Evolutionary conservation across 257 asterid species (phyloP), one percentile per base, ranked within the genome.

Genomic region (Gentiana straminea): DNA sequence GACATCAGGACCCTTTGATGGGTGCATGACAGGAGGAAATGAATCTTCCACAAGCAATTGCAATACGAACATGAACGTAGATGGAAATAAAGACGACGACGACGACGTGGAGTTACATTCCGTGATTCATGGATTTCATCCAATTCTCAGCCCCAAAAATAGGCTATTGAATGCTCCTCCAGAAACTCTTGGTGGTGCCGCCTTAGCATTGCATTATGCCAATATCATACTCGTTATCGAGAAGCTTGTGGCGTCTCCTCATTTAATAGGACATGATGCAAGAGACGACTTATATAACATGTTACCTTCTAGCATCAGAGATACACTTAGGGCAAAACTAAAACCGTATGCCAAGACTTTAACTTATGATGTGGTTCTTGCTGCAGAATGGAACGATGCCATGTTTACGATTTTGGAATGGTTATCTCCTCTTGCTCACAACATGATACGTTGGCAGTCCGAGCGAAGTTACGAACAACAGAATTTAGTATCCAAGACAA

Each of bases 391-490:
- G 97, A 86, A 74, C 4, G 83, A 83, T 39, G 95, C 84, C 3
- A 86, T 89, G 78, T 47, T 68, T 45, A 80, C 63, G 54, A 81
- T 79, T 4, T 84, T 89, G 4, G 94, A 82, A 41, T 89, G 97
- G 95, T 69, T 89, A 35, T 83, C 94, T 35, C 97, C 97, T 1
- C 87, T 89, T 33, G 97, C 97, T 58, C 95, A 89, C 64, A 83
- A 78, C 77, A 89, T 83, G 81, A 78, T 89, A 51, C 81, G 91
- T 61, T 89, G 97, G 97, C 97, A 89, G 65, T 81, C 97, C 0
- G 97, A 89, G 61, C 66, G 95, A 62, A 89, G 93, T 66, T 79
- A 86, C 50, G 97, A 84, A 67, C 95, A 89, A 70, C 97, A 81
- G 65, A 81, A 60, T 70, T 55, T 79, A 59, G 83, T 77, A 33